These are phyloP conservation scores for Basidioascus undulatus DNA, from an alignment of 768 basidiomycete species.

Conservation along the genomic window DNA sequence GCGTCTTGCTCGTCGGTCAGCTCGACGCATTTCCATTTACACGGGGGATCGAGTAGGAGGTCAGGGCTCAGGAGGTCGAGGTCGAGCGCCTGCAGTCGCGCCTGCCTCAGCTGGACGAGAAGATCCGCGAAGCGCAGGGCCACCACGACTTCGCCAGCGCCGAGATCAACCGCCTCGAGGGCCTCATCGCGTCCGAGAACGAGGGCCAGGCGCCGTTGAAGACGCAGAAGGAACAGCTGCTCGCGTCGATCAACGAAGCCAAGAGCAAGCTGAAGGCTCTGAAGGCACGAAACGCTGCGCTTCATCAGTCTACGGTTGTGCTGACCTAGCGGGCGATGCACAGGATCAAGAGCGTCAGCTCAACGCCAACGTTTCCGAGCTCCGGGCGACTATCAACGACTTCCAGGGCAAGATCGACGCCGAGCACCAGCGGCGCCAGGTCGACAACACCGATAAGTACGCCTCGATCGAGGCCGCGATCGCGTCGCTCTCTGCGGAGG, in stretches of 20 bases:
- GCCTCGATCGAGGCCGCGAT: not conserved
- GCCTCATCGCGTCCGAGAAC: not conserved
- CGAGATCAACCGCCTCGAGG: not conserved
- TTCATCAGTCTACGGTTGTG: not conserved
- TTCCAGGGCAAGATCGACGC: slow-evolving; percentile 16
- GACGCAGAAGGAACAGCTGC: too few relatives aligned
- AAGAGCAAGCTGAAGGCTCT: not conserved
- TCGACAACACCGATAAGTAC: slow-evolving; percentile 1
- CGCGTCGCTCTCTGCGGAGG: not conserved
- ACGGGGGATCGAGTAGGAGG: slow-evolving; percentile 24
- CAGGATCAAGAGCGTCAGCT: slow-evolving; percentile 5
- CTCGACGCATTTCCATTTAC: not conserved
- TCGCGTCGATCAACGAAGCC: not conserved
- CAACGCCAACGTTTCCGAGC: not conserved
- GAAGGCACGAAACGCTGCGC: not conserved
- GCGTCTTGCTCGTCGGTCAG: too few relatives aligned
- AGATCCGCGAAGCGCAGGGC: slow-evolving; percentile 27
- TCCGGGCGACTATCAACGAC: slow-evolving; percentile 15
- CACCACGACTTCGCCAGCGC: too few relatives aligned
- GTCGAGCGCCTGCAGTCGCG: slow-evolving; percentile 25
- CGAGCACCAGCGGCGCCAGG: slow-evolving; percentile 6
- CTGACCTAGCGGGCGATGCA: not conserved
- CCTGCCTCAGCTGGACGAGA: slow-evolving; percentile 18
- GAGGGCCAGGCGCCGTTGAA: not conserved
- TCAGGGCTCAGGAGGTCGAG: slow-evolving; percentile 23